Conservation (phyloP, 208 protist genomes). For the Herpetomonas samuelpessoai region DNA sequence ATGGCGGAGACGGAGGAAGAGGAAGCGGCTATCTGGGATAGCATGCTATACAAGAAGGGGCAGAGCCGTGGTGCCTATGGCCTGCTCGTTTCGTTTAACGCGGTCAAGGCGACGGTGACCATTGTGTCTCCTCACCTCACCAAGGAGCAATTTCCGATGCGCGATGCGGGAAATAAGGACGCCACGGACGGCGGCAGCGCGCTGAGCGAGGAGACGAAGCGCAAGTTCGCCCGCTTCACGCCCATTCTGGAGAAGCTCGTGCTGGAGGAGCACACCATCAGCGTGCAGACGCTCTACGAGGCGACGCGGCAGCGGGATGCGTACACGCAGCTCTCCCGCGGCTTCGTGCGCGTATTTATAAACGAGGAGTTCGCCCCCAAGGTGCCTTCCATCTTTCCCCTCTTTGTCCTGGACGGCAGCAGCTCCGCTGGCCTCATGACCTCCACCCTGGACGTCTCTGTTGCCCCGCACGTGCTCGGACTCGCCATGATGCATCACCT, state of each 20-base stretch:
- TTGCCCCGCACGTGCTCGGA: conserved; percentile 84
- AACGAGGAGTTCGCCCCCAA: conserved; percentile 36
- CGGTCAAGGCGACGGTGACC: conserved; percentile 58
- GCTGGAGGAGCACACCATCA: conserved; percentile 70
- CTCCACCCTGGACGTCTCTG: conserved; percentile 64
- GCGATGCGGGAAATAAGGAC: conserved; percentile 8
- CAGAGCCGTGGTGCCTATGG: conserved; percentile 66
- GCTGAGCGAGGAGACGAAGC: conserved; percentile 9
- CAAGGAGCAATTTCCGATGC: conserved; percentile 30
- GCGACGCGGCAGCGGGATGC: conserved; percentile 51
- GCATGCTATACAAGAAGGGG: conserved; percentile 30
- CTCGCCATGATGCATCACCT: conserved; percentile 90
- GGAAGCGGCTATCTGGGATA: conserved; percentile 27
- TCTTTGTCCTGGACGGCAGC: conserved; percentile 83
- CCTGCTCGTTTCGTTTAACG: conserved; percentile 73
- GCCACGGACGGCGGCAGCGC: background rate
- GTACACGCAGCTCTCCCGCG: conserved; percentile 74
- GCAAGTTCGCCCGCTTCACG: conserved; percentile 16
- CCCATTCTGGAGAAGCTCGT: conserved; percentile 38
- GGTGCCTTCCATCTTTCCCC: conserved; percentile 76
- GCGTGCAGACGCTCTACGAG: conserved; percentile 79
- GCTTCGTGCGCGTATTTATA: conserved; percentile 87
- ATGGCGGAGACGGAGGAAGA: conserved; percentile 74
- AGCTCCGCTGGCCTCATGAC: conserved; percentile 68
- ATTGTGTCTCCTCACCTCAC: conserved; percentile 63